Base-by-base conservation (phyloP, 805 yeast genomes). In the Saccharomycopsis sp. region DNA sequence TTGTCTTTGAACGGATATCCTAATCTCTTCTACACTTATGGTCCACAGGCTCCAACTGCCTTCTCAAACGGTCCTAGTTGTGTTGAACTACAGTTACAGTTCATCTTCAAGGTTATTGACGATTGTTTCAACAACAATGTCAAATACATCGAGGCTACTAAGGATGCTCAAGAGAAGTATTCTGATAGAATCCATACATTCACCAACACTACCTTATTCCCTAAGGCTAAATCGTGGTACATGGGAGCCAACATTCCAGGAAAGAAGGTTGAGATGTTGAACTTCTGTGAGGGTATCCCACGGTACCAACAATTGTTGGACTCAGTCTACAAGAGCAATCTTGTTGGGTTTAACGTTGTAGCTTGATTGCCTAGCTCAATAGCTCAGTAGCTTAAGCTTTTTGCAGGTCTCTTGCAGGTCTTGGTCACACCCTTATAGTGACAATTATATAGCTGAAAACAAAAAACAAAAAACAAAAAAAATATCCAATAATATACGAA, bases 161-260 rank as follows among this genome's bases (percentile, higher is more conserved):
- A 53, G 17, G 67, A 67, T 24, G 66, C 65, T 14, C 66, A 64
- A 54, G 52, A 62, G n/a, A 58, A 47, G 15, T 70, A 61, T 58
- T 53, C 60, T 5, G 61, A 63, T 47, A 54, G 59, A 35, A 60
- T 69, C 35, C 61, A 67, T 47, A 67, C 65, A 35, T 54, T n/a
- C 49, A 59, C 63, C 34, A 52, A 54, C 23, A 52, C 25, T 1
- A 62, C 70, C 2, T 58, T 69, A 55, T 63, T 66, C 50, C 67
- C 68, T 25, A 53, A 55, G 24, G 64, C 70, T 14, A 65, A 59
- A 47, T 65, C 67, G 5, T 66, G 69, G 68, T 69, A 68, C 47
- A 68, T 68, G 71, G 72, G 72, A 5, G 66, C 68, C 17, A 68
- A 66, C 60, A 66, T 68, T 34, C 70, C 71, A 19, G 70, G 70